A percentile compares a stretch with the other conserved stretches of the same genome.
Conservation (phyloP, 73 alveolate genomes). For the Breviolum minutum region DNA sequence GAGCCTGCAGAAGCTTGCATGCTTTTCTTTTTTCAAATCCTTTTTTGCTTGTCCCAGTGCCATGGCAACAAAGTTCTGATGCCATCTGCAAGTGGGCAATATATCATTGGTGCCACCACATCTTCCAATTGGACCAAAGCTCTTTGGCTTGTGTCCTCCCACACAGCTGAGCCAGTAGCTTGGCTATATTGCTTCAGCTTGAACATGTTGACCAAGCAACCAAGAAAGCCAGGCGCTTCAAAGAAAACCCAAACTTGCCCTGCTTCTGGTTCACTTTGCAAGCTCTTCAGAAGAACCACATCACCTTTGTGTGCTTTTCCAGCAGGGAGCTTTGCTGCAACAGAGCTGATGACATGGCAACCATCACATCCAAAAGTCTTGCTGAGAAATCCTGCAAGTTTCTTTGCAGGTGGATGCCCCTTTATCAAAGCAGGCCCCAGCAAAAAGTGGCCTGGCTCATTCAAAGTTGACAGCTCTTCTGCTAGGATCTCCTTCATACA, state of each 20-base stretch:
- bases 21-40: too few relatives aligned
- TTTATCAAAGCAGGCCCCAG: background rate
- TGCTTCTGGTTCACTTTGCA: background rate
- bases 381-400: background rate
- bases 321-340: background rate
- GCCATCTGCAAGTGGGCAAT: too few relatives aligned
- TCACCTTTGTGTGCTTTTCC: background rate
- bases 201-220: too few relatives aligned
- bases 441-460: background rate
- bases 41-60: too few relatives aligned
- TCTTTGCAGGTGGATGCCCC: background rate
- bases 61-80: too few relatives aligned
- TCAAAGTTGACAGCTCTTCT: background rate
- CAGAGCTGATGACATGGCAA: background rate
- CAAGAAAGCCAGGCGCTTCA: too few relatives aligned
- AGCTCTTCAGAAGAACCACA: background rate
- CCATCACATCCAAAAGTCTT: background rate
- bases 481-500: background rate
- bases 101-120: too few relatives aligned
- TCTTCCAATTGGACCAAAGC: too few relatives aligned
- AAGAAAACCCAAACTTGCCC: constrained; percentile 15
- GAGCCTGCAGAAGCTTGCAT: too few relatives aligned
- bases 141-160: too few relatives aligned
- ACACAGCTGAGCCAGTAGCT: too few relatives aligned
- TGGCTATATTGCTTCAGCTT: too few relatives aligned